Evolutionary conservation across 2,329 filamentous ascomycete species (phyloP), one percentile per base, ranked within the genome.

Genomic region (Calcarisporium arbuscula): DNA sequence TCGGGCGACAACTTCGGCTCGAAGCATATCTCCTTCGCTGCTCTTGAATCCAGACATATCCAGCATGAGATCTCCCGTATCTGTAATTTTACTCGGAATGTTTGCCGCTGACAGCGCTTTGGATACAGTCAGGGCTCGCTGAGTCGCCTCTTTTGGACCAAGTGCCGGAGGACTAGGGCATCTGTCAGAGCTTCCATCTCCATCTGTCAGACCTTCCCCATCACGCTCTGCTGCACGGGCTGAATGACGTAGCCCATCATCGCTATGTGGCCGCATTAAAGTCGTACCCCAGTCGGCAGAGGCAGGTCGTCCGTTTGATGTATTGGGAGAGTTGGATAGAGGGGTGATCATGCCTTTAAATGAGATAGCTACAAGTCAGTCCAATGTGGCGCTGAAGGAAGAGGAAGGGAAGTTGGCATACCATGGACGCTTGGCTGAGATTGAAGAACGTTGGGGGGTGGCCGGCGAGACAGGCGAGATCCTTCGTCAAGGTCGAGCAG

Each of bases 41-140:
- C 82, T 85, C 60, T 95, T 96, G 64, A 95, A 95, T 1, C 87
- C 87, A 0, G 88, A 89, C 89, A 98, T 95, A 57, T 98, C 92
- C 34, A 98, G 67, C 88, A 96, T 96, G 36, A 98, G 67, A 59
- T 98, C 92, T 12, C 92, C 92, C 1, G 77, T 83, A 38, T 94
- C 88, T 1, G 84, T 96, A n/a, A 98, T 81, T 45, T 86, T 82
- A 38, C 83, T 92, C 6, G 88, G 87, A 39, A 98, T 96, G 53
- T 96, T 95, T 30, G 85, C 92, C 4, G 79, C 82, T 29, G 85
- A 85, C 4, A 98, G 72, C 56, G 89, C 89, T 54, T 86, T 85
- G 8, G 90, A 95, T 9, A 98, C 70, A 19, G 82, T 79, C 53
- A 84, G 78, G 7, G 92, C 92, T 45, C 92, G 79, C 41, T 86